These are phyloP conservation scores for Fraxinus albicans DNA, from an alignment of 305 asterid species.

Conservation along the genomic window DNA sequence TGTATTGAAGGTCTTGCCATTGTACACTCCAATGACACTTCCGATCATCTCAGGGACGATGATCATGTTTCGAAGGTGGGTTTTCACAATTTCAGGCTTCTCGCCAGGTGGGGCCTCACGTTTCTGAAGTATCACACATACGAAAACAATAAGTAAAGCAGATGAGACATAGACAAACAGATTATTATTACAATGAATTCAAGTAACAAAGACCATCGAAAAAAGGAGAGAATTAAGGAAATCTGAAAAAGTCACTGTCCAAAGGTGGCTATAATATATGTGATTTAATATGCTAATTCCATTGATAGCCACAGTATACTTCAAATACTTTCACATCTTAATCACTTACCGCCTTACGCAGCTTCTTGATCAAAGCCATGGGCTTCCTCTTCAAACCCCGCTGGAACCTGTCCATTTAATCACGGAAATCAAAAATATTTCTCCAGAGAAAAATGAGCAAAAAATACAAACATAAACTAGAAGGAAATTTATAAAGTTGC, in stretches of 20 bases:
- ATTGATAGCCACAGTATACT: neutral
- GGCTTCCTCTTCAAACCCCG: conserved; percentile 63
- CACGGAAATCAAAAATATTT: neutral
- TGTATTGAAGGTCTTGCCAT: conserved; percentile 27
- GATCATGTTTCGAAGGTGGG: too few species aligned
- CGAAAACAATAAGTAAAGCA: neutral
- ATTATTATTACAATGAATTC: neutral
- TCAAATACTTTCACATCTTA: neutral
- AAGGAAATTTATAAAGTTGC: neutral
- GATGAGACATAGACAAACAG: neutral
- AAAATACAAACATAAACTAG: neutral
- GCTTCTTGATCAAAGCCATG: conserved; percentile 55
- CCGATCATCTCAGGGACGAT: too few species aligned
- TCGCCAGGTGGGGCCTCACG: neutral
- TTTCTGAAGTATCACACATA: neutral
- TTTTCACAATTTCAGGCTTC: neutral
- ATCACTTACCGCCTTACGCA: conserved; percentile 47
- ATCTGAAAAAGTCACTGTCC: neutral
- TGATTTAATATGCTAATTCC: neutral
- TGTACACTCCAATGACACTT: too few species aligned
- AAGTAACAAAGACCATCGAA: neutral
- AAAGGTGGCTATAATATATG: neutral
- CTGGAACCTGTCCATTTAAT: conserved; percentile 36
- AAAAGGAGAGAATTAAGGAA: neutral
- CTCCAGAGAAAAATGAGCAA: neutral